Evolutionary conservation across 2,329 filamentous ascomycete species (phyloP).

Genomic region (Claviceps cyperi): DNA sequence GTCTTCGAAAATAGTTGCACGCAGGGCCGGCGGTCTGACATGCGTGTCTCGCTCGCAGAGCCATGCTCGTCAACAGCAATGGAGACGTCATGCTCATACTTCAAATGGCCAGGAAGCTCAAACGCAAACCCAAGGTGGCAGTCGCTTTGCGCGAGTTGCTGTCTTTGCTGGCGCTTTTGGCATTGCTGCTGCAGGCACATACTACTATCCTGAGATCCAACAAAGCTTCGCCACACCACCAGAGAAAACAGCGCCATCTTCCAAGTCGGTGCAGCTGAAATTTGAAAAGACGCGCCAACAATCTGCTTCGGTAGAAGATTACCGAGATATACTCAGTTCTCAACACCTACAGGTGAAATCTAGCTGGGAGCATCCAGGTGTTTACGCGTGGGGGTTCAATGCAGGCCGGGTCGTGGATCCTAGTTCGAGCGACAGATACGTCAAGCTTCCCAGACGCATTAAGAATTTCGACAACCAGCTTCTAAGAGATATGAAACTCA

Average conservation of each 20-base stretch:
- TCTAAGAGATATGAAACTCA: constrained; percentile 75
- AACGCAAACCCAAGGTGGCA: constrained; percentile 13
- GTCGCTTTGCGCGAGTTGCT: constrained; percentile 7
- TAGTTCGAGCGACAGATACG: constrained; percentile 56
- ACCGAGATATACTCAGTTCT: constrained; percentile 62
- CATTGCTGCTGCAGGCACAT: constrained; percentile 23
- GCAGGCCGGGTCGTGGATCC: constrained; percentile 72
- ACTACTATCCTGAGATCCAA: constrained; percentile 23
- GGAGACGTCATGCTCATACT: constrained; percentile 14
- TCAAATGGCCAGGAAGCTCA: constrained; percentile 11
- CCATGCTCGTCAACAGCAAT: constrained; percentile 14
- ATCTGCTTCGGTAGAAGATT: constrained; percentile 51
- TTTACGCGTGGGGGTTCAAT: constrained; percentile 92
- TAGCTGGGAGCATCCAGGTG: constrained; percentile 69
- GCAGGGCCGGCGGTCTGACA: constrained; percentile 13
- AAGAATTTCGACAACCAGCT: constrained; percentile 72
- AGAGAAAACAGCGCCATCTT: constrained; percentile 8
- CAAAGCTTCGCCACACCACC: constrained; percentile 8
- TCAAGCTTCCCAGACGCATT: constrained; percentile 71
- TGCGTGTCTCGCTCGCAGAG: constrained; percentile 11
- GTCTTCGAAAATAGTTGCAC: constrained; percentile 15
- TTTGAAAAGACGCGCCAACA: constrained; percentile 53
- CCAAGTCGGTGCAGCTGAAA: constrained; percentile 41
- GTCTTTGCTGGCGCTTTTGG: constrained; percentile 21
- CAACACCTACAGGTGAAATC: constrained; percentile 79